Percentiles rank a stretch among this genome's conserved stretches.
phyloP scores from a whole-genome alignment of 148 eudicot species.

The Fagopyrum homotropicum region DNA sequence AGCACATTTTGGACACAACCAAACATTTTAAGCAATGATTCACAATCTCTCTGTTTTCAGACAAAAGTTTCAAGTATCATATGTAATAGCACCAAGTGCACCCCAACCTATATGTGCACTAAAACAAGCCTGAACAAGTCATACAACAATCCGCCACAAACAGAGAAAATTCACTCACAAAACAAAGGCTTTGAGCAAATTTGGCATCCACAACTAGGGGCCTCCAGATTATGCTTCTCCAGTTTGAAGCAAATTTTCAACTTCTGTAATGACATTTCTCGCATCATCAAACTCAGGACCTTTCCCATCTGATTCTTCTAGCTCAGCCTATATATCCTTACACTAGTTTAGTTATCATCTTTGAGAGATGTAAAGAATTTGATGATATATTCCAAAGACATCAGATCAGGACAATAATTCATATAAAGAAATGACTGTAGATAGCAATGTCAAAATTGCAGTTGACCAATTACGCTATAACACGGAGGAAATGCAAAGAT shows the following conservation, averaged over 20 bases:
- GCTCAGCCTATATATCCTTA: conserved; percentile 35
- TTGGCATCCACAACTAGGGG: background rate
- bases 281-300: conserved; percentile 73
- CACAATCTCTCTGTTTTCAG: background rate
- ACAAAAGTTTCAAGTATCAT: background rate
- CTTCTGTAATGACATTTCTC: conserved; percentile 47
- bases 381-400: background rate
- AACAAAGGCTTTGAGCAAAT: background rate
- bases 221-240: conserved; percentile 30
- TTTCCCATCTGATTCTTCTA: conserved; percentile 50
- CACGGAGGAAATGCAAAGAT: background rate
- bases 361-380: background rate
- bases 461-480: background rate
- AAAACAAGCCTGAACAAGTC: background rate
- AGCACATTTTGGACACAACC: background rate
- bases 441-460: background rate
- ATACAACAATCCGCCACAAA: background rate
- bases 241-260: conserved; percentile 50
- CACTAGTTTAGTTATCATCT: background rate
- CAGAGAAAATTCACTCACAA: background rate
- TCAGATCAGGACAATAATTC: background rate
- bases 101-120: background rate
- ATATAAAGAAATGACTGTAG: background rate
- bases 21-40: background rate
- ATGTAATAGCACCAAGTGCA: background rate